These are phyloP conservation scores for Tolypocladium ophioglossoides DNA, from an alignment of 2,329 filamentous ascomycete genomes.

Conservation along the genomic window DNA sequence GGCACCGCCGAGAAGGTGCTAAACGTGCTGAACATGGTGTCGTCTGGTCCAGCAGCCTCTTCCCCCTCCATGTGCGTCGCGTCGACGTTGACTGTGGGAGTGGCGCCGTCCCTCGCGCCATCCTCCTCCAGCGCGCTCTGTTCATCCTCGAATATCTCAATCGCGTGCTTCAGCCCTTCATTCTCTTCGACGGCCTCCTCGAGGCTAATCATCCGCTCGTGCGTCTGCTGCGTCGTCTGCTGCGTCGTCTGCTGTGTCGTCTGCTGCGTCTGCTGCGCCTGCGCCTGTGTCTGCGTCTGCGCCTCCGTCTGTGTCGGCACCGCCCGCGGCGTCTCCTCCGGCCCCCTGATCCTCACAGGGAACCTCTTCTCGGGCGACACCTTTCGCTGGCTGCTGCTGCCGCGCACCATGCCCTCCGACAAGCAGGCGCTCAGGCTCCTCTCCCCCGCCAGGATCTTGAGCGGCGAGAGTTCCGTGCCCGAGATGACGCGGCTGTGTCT, in stretches of 20 bases:
- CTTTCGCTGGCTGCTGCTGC: constrained; percentile 33
- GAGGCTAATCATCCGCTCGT: constrained; percentile 32
- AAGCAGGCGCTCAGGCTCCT: constrained; percentile 8
- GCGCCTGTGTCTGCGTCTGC: not conserved
- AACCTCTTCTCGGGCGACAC: constrained; percentile 46
- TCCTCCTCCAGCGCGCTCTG: constrained; percentile 16
- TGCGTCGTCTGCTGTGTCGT: too few relatives aligned
- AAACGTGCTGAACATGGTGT: constrained; percentile 70
- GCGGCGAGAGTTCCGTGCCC: constrained; percentile 44
- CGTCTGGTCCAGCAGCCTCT: constrained; percentile 47
- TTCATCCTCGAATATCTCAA: constrained; percentile 53
- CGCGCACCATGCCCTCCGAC: constrained; percentile 17
- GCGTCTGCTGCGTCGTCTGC: constrained; percentile 2
- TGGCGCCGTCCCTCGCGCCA: constrained; percentile 13
- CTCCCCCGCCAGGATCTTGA: constrained; percentile 40
- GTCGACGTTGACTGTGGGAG: constrained; percentile 17
- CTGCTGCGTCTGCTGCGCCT: constrained; percentile 7
- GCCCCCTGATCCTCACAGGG: constrained; percentile 43
- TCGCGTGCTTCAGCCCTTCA: constrained; percentile 45
- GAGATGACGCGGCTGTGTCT: constrained; percentile 45
- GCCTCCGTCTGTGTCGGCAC: not conserved
- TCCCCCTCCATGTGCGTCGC: constrained; percentile 16
- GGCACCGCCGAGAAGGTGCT: constrained; percentile 86
- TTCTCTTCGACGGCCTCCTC: constrained; percentile 45
- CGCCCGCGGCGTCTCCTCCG: constrained; percentile 9